A percentile compares a stretch with the other conserved stretches of the same genome.
phyloP scores from a whole-genome alignment of 2,329 filamentous ascomycete species.

The Ophiostoma sp. region DNA sequence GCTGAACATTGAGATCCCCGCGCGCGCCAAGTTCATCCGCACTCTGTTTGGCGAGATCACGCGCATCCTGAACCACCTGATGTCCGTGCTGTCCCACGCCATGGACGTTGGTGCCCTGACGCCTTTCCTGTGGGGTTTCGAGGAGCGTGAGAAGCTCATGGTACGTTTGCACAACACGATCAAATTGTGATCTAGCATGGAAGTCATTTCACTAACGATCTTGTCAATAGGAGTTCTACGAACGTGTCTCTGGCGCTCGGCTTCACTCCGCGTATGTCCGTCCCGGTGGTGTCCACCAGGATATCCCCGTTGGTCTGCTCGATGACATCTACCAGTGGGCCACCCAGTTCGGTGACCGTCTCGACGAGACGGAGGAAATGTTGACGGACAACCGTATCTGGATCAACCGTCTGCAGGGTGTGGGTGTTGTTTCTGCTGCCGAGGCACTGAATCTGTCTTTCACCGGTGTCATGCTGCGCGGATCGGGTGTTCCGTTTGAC shows the following conservation, averaged over 20 bases:
- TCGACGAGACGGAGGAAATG: slow-evolving; percentile 98
- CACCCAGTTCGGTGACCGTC: slow-evolving; percentile 95
- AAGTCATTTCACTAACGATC: not conserved
- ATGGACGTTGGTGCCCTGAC: slow-evolving; percentile 99
- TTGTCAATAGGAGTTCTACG: slow-evolving; percentile 85
- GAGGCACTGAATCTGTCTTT: slow-evolving; percentile 98
- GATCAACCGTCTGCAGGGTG: slow-evolving; percentile 84
- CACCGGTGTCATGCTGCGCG: slow-evolving; percentile 94
- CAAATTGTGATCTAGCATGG: no score
- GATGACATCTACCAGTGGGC: slow-evolving; percentile 99
- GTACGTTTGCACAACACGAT: slow-evolving; percentile 46
- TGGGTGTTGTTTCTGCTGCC: slow-evolving; percentile 83
- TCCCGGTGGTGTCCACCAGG: slow-evolving; percentile 92
- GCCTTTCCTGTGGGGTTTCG: slow-evolving; percentile 98
- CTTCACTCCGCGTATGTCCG: slow-evolving; percentile 95
- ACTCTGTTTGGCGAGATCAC: slow-evolving; percentile 96
- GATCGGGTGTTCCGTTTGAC: slow-evolving; percentile 93
- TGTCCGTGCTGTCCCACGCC: slow-evolving; percentile 94
- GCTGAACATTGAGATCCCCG: slow-evolving; percentile 91
- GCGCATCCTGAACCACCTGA: slow-evolving; percentile 89
- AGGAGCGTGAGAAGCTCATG: slow-evolving; percentile 99
- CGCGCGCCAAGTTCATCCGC: slow-evolving; percentile 93
- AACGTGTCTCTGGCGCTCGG: slow-evolving; percentile 96
- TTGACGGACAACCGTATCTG: slow-evolving; percentile 99
- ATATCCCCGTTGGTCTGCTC: slow-evolving; percentile 85